phyloP scores from a whole-genome alignment of 495 filamentous ascomycete species.

The Podospora tetraspora region DNA sequence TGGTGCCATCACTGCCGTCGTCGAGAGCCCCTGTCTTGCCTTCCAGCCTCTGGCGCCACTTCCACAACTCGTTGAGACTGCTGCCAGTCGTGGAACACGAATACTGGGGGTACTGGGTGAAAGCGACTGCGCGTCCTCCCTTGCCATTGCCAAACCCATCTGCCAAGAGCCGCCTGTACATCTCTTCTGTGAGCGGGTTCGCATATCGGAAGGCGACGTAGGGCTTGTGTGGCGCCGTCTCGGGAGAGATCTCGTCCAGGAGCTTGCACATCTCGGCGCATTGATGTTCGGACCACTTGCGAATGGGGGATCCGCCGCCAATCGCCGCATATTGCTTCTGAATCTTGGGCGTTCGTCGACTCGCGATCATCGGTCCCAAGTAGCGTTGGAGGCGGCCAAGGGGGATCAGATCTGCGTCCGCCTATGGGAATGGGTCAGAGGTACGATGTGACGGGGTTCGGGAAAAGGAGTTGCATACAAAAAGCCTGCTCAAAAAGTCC shows the following conservation, averaged over 20 bases:
- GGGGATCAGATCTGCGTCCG: slow-evolving; percentile 94
- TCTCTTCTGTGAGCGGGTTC: slow-evolving; percentile 86
- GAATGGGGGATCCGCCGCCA: slow-evolving; percentile 93
- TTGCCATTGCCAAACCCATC: slow-evolving; percentile 87
- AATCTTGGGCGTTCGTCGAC: slow-evolving; percentile 88
- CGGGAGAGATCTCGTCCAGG: slow-evolving; percentile 80
- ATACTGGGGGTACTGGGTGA: slow-evolving; percentile 98
- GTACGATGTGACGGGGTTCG: neutral
- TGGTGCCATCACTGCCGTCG: slow-evolving; percentile 54
- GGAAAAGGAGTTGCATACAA: slow-evolving; percentile 51
- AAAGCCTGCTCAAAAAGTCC: slow-evolving; percentile 87
- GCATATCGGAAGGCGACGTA: slow-evolving; percentile 99
- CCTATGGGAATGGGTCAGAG: slow-evolving; percentile 42
- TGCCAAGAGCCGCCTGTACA: slow-evolving; percentile 71
- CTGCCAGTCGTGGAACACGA: slow-evolving; percentile 98
- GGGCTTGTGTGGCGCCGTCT: slow-evolving; percentile 94
- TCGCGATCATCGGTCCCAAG: slow-evolving; percentile 79
- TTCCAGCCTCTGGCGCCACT: slow-evolving; percentile 85
- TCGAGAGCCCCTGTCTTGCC: slow-evolving; percentile 52
- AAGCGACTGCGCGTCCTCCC: slow-evolving; percentile 88
- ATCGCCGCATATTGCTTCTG: slow-evolving; percentile 91
- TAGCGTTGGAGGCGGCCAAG: slow-evolving; percentile 88
- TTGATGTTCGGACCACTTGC: slow-evolving; percentile 96
- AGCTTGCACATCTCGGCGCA: slow-evolving; percentile 92
- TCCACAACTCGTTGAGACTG: slow-evolving; percentile 95